Percentiles rank a stretch among this genome's conserved stretches.
phyloP scores from a whole-genome alignment of 805 yeast species.

The Metschnikowia peoriensis region DNA sequence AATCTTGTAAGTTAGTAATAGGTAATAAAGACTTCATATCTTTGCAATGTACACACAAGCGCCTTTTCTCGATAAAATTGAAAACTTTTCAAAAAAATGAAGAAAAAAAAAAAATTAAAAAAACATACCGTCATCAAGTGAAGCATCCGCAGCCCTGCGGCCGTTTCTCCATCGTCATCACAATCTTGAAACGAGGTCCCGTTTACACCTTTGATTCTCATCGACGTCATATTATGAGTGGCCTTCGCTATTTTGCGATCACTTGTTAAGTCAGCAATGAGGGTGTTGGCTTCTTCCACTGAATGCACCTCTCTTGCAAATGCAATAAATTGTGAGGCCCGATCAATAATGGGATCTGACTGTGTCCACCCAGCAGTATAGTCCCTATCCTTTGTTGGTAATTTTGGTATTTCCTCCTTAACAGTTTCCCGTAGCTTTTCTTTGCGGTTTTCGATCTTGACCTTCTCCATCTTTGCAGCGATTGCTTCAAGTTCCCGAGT shows the following conservation, averaged over 20 bases:
- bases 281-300: slow-evolving; percentile 63
- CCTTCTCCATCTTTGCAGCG: slow-evolving; percentile 25
- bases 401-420: not conserved
- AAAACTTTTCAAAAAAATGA: not conserved
- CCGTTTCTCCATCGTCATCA: slow-evolving; percentile 97
- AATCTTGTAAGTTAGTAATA: slow-evolving; percentile 36
- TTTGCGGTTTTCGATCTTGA: not conserved
- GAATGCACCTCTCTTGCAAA: slow-evolving; percentile 62
- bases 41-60: not conserved
- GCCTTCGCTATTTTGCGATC: slow-evolving; percentile 71
- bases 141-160: slow-evolving; percentile 86
- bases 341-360: slow-evolving; percentile 75
- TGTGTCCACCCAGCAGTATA: slow-evolving; percentile 70
- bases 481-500: slow-evolving; percentile 1
- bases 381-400: slow-evolving; percentile 25
- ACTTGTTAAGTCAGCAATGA: slow-evolving; percentile 49
- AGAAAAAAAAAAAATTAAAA: not conserved
- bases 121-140: slow-evolving; percentile 64
- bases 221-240: slow-evolving; percentile 81
- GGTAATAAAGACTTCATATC: not conserved
- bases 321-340: slow-evolving; percentile 84
- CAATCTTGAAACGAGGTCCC: slow-evolving; percentile 74
- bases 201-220: slow-evolving; percentile 62
- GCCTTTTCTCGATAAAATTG: not conserved
- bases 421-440: slow-evolving; percentile 1